phyloP scores from a whole-genome alignment of 345 rosid genomes.

The Aegle marmelos region DNA sequence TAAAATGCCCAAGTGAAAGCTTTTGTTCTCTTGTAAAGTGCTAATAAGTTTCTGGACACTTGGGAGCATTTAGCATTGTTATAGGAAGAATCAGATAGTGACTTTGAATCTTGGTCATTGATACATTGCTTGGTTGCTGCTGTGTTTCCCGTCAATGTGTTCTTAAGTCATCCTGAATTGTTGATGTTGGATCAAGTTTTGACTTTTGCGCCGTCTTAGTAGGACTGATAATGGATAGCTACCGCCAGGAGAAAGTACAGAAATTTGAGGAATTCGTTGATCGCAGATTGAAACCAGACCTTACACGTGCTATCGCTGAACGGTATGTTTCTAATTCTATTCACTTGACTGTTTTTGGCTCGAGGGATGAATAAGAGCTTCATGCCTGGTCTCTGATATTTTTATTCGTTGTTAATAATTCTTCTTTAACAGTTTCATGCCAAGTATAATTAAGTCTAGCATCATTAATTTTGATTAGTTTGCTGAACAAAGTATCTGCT shows the following conservation, averaged over 20 bases:
- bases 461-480: not conserved
- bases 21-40: not conserved
- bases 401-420: not conserved
- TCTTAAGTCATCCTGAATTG: not conserved
- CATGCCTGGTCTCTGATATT: not conserved
- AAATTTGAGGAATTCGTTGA: constrained; percentile 82
- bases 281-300: constrained; percentile 76
- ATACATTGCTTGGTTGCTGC: not conserved
- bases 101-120: not conserved
- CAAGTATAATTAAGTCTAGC: not conserved
- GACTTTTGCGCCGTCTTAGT: not conserved
- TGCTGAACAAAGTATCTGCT: not conserved
- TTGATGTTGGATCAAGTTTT: not conserved
- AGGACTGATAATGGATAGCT: constrained; percentile 41
- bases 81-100: not conserved
- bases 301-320: constrained; percentile 59
- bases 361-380: not conserved
- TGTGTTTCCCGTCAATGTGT: not conserved
- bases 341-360: not conserved
- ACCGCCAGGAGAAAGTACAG: constrained; percentile 51
- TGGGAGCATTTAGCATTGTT: not conserved
- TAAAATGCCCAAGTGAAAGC: constrained; percentile 1
- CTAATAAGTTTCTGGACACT: not conserved
- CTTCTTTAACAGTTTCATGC: not conserved
- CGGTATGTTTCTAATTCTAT: constrained; percentile 33